Conservation (phyloP, 306 rosid species). For the Lithocarpus polystachyus region DNA sequence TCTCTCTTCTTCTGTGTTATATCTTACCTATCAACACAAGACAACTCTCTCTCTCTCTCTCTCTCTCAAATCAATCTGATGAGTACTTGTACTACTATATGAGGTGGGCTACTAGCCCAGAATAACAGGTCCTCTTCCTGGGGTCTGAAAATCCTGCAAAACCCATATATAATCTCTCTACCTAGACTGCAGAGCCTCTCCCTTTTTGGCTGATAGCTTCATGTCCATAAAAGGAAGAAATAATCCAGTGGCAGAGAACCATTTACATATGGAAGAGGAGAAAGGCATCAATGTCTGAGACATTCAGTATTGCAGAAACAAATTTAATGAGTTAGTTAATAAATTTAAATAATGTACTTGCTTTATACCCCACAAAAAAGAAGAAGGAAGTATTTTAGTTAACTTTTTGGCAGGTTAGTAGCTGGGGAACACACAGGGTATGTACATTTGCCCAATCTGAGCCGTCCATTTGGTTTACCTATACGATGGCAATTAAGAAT, state of each 20-base stretch:
- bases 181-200: slow-evolving; percentile 45
- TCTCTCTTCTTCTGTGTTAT: slow-evolving; percentile 30
- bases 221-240: slow-evolving; percentile 42
- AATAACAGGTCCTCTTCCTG: slow-evolving; percentile 50
- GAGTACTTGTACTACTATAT: slow-evolving; percentile 14
- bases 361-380: too few species aligned
- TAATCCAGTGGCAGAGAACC: slow-evolving; percentile 40
- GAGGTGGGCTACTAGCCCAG: slow-evolving; percentile 31
- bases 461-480: slow-evolving; percentile 37
- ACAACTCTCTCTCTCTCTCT: slow-evolving; percentile 8
- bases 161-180: slow-evolving; percentile 31
- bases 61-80: slow-evolving; percentile 42
- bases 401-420: slow-evolving; percentile 28
- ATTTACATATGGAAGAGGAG: slow-evolving; percentile 28
- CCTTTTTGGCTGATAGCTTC: slow-evolving; percentile 23
- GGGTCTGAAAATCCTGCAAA: slow-evolving; percentile 45
- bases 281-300: slow-evolving; percentile 35
- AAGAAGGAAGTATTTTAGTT: slow-evolving; percentile 3
- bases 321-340: slow-evolving; percentile 60
- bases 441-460: slow-evolving; percentile 25
- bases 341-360: slow-evolving; percentile 35
- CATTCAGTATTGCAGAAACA: slow-evolving; percentile 31
- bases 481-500: slow-evolving; percentile 35
- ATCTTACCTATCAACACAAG: slow-evolving; percentile 49
- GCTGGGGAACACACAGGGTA: slow-evolving; percentile 32